Evolutionary conservation across 2,329 filamentous ascomycete species (phyloP), one percentile per base, ranked within the genome.

Genomic region (Scedosporium boydii): DNA sequence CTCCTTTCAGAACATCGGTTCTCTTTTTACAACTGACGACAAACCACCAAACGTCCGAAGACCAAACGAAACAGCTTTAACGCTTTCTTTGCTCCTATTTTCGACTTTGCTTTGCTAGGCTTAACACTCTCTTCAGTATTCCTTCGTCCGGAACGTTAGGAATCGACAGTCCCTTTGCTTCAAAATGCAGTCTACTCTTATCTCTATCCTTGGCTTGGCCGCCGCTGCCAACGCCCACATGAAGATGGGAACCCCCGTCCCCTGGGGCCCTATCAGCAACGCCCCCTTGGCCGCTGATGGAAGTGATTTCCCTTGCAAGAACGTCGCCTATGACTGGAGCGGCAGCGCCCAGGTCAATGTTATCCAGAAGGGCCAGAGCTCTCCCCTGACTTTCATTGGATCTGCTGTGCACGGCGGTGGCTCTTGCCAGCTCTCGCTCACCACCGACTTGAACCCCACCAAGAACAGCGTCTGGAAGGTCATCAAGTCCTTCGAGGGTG

Each of bases 401-500:
- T 77, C 80, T 58, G 93, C 92, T 2, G 85, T 87, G 0, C 95
- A 99, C 68, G 93, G 93, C 18, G 95, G 95, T 61, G 95, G 95
- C 0, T 96, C 91, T 0, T 98, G 95, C 77, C 95, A 99, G 69
- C 77, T 98, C 63, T 89, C 88, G 7, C 78, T 99, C 68, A 95
- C 93, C 0, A 91, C 89, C 18, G 93, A 97, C 67, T 77, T 80
- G 10, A 76, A 81, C 12, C 87, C 92, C 0, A 87, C 83, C 27
- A 83, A 82, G 66, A 73, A 83, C 67, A 88, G 85, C 0, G 81
- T 83, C 23, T 99, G 89, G 87, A 92, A 93, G 73, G 93, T 97
- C 65, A 93, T 99, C 73, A 86, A 95, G 70, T 93, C 89, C 0
- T 90, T 92, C 29, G 82, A 92, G 64, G 93, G 93, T 44, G 92